These are phyloP conservation scores for Chaetomium olivaceum DNA, from an alignment of 2,329 filamentous ascomycete species.

Conservation along the genomic window DNA sequence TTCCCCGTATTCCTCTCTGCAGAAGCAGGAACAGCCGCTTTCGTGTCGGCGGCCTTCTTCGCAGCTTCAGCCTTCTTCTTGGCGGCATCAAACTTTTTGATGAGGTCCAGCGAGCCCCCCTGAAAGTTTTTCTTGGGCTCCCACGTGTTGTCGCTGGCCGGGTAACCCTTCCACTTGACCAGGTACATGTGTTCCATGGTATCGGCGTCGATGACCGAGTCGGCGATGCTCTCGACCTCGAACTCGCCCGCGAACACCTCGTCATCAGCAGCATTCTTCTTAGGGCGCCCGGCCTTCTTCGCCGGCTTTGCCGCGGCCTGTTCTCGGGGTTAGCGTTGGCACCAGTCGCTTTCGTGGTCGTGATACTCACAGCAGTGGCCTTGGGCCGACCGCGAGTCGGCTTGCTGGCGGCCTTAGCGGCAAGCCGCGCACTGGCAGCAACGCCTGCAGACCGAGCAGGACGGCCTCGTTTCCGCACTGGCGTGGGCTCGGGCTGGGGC, in stretches of 20 bases:
- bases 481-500: slow-evolving; percentile 17
- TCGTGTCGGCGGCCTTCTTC: slow-evolving; percentile 13
- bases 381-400: slow-evolving; percentile 28
- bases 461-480: slow-evolving; percentile 31
- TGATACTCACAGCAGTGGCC: slow-evolving; percentile 21
- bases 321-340: background rate
- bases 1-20: slow-evolving; percentile 14
- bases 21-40: background rate
- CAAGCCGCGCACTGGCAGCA: slow-evolving; percentile 30
- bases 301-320: slow-evolving; percentile 24
- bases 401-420: slow-evolving; percentile 31
- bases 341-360: background rate
- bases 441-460: slow-evolving; percentile 24
- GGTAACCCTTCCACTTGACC: slow-evolving; percentile 57
- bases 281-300: slow-evolving; percentile 26
- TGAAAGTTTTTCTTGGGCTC: slow-evolving; percentile 50
- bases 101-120: slow-evolving; percentile 42
- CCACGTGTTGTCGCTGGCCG: slow-evolving; percentile 52
- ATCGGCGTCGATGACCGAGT: slow-evolving; percentile 41
- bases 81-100: slow-evolving; percentile 42
- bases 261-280: slow-evolving; percentile 20
- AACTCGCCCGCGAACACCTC: slow-evolving; percentile 39
- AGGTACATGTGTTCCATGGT: slow-evolving; percentile 46
- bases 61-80: slow-evolving; percentile 30
- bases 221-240: slow-evolving; percentile 51